These are phyloP conservation scores for Chlamydomonas eustigma DNA, from an alignment of 139 green algal genomes.

Conservation along the genomic window DNA sequence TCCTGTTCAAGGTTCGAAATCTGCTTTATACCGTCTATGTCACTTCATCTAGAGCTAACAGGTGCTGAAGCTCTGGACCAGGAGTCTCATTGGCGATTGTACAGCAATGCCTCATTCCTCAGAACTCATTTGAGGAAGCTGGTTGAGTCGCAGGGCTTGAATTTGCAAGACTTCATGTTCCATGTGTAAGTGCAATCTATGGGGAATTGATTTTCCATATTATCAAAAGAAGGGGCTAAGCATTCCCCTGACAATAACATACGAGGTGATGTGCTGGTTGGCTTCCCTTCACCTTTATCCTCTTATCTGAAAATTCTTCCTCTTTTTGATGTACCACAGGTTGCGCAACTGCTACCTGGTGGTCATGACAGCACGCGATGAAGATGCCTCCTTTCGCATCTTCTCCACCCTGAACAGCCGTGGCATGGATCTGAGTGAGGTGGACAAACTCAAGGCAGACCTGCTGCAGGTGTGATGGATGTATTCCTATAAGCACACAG, in stretches of 20 bases:
- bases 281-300: too few relatives aligned
- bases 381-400: conserved; percentile 48
- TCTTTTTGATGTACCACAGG: too few relatives aligned
- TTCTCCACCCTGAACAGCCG: conserved; percentile 52
- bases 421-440: conserved; percentile 45
- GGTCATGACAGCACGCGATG: conserved; percentile 50
- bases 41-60: too few relatives aligned
- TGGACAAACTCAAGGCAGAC: conserved; percentile 60
- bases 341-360: conserved; percentile 49
- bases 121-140: conserved; percentile 12
- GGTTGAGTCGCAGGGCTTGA: conserved; percentile 21
- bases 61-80: conserved; percentile 26
- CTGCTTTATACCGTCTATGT: too few relatives aligned
- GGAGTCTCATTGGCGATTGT: conserved; percentile 45
- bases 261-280: too few relatives aligned
- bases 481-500: too few relatives aligned
- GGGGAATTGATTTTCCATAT: too few relatives aligned
- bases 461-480: conserved; percentile 45
- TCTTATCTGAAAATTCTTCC: too few relatives aligned
- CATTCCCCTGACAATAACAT: too few relatives aligned
- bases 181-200: conserved; percentile 27
- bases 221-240: too few relatives aligned
- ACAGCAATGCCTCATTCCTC: conserved; percentile 39
- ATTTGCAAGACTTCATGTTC: conserved; percentile 49
- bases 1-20: too few relatives aligned